These are phyloP conservation scores for Pelargonium australe DNA, from an alignment of 441 rosid genomes.

Conservation along the genomic window DNA sequence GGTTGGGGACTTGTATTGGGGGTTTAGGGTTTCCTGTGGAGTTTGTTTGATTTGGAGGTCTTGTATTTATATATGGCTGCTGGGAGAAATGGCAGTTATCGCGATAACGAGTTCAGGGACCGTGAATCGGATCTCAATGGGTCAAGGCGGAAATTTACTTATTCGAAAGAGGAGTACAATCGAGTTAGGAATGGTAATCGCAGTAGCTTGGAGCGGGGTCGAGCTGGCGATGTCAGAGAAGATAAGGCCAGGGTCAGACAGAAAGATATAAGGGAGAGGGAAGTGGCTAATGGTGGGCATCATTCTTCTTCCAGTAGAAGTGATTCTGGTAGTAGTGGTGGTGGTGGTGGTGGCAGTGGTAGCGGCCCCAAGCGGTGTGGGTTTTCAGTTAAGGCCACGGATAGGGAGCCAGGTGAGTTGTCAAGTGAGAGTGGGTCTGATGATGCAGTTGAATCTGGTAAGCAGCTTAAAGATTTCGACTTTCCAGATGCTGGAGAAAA, in stretches of 20 bases:
- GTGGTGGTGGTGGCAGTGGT: slow-evolving; percentile 24
- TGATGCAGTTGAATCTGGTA: slow-evolving; percentile 53
- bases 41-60: too few relatives aligned
- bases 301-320: slow-evolving; percentile 50
- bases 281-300: slow-evolving; percentile 43
- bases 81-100: slow-evolving; percentile 71
- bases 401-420: slow-evolving; percentile 95
- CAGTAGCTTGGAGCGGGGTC: slow-evolving; percentile 30
- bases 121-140: slow-evolving; percentile 49
- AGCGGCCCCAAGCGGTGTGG: slow-evolving; percentile 35
- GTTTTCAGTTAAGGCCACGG: slow-evolving; percentile 41
- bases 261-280: slow-evolving; percentile 64
- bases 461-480: slow-evolving; percentile 35
- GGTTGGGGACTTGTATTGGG: neutral
- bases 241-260: slow-evolving; percentile 48
- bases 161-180: slow-evolving; percentile 42
- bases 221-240: slow-evolving; percentile 32
- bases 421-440: slow-evolving; percentile 99
- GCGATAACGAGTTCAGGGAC: slow-evolving; percentile 57
- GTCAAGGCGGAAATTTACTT: slow-evolving; percentile 40
- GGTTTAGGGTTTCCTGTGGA: too few relatives aligned
- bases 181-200: slow-evolving; percentile 25
- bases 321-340: slow-evolving; percentile 38
- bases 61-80: slow-evolving; percentile 52
- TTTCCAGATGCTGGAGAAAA: slow-evolving; percentile 36